Evolutionary conservation across 345 rosid species (phyloP).

Genomic region (Murraya koenigii): DNA sequence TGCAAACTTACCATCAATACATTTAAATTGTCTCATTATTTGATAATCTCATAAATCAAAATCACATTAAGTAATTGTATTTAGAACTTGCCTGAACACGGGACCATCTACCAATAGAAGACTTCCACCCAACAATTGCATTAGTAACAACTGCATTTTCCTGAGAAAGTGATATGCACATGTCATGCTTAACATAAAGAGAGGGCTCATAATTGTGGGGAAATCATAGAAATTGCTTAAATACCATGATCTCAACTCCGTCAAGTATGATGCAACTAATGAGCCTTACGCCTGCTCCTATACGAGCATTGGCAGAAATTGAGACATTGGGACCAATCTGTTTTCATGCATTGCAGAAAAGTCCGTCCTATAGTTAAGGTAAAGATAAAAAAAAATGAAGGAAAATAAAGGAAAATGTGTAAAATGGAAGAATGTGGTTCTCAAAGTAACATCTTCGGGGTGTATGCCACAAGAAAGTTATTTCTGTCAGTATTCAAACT

Average conservation of each 20-base stretch:
- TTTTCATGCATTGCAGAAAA: constrained; percentile 17
- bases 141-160: constrained; percentile 87
- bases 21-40: no score
- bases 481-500: neutral
- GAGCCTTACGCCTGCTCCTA: constrained; percentile 95
- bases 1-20: neutral
- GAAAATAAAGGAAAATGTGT: neutral
- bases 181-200: constrained; percentile 10
- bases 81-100: constrained; percentile 78
- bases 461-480: neutral
- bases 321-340: constrained; percentile 98
- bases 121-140: constrained; percentile 93
- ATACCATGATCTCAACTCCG: constrained; percentile 85
- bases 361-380: neutral
- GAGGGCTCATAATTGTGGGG: neutral
- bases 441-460: neutral
- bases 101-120: constrained; percentile 92
- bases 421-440: neutral
- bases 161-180: constrained; percentile 35
- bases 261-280: constrained; percentile 88
- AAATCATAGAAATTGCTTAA: constrained; percentile 2
- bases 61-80: neutral
- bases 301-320: constrained; percentile 83
- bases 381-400: neutral
- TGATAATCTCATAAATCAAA: no score